Conservation (phyloP, 1,284 basidiomycete species). For the Gymnopus androsaceus region DNA sequence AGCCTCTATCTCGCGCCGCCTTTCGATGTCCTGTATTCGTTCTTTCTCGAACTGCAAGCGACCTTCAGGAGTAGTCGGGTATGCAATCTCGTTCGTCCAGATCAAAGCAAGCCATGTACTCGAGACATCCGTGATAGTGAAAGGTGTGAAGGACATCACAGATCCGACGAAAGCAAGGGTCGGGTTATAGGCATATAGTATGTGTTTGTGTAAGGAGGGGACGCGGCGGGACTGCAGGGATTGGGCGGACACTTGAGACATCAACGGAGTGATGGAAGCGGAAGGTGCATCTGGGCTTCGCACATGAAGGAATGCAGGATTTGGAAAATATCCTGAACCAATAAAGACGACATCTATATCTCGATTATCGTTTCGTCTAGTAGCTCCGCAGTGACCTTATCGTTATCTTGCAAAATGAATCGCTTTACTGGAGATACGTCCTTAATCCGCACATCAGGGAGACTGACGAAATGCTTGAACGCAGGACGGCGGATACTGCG, state of each 20-base stretch:
- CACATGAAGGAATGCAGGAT: conserved; percentile 44
- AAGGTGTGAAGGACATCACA: conserved; percentile 11
- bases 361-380: conserved; percentile 36
- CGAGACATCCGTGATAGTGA: conserved; percentile 15
- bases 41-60: conserved; percentile 13
- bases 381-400: conserved; percentile 35
- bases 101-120: conserved; percentile 14
- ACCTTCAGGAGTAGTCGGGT: conserved; percentile 4
- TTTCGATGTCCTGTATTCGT: conserved; percentile 3
- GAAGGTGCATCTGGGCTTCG: conserved; percentile 16
- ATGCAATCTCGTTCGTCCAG: conserved; percentile 9
- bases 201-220: conserved; percentile 43
- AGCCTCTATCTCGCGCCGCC: neutral
- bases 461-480: conserved; percentile 40
- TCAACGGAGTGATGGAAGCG: conserved; percentile 23
- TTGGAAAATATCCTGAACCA: conserved; percentile 46
- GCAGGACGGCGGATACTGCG: conserved; percentile 43
- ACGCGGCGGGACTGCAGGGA: conserved; percentile 35
- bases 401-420: conserved; percentile 2
- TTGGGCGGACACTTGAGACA: conserved; percentile 18
- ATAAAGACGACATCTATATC: conserved; percentile 43
- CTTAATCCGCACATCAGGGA: conserved; percentile 42
- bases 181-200: conserved; percentile 46
- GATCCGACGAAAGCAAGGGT: conserved; percentile 44
- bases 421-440: conserved; percentile 41